Conservation (phyloP, 345 rosid species). For the Gossypium raimondii region DNA sequence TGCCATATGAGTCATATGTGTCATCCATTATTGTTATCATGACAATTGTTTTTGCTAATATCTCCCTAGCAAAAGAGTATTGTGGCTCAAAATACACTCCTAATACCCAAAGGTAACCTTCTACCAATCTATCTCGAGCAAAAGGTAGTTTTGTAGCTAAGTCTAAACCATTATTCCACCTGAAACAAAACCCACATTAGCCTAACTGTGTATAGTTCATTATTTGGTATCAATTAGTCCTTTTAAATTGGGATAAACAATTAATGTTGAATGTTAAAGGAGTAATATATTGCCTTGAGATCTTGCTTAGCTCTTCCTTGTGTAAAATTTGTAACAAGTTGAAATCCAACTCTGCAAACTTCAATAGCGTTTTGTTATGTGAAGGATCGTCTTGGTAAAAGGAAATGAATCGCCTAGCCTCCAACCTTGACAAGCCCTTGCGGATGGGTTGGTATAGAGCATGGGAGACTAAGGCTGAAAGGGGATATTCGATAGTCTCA, state of each 20-base stretch:
- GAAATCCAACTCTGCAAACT: conserved; percentile 33
- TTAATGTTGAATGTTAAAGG: background rate
- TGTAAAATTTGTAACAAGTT: conserved; percentile 22
- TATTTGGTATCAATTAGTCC: background rate
- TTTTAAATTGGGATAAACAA: background rate
- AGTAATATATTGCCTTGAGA: conserved; percentile 13
- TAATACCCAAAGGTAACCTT: conserved; percentile 25
- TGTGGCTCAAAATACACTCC: conserved; percentile 23
- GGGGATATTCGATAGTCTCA: background rate
- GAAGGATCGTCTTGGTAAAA: background rate
- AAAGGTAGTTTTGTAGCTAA: conserved; percentile 20
- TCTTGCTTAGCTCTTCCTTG: conserved; percentile 16
- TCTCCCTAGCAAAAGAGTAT: conserved; percentile 13
- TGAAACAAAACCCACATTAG: background rate
- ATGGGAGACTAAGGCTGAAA: conserved; percentile 15
- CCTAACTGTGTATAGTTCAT: no score
- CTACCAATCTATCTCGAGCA: conserved; percentile 25
- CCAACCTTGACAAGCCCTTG: conserved; percentile 15
- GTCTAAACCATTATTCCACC: conserved; percentile 33
- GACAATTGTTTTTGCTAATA: conserved; percentile 16
- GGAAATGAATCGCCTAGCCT: conserved; percentile 20
- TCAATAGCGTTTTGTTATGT: conserved; percentile 8
- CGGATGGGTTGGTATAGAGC: conserved; percentile 20
- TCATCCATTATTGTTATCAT: conserved; percentile 21
- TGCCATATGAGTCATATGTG: conserved; percentile 20